phyloP scores from a whole-genome alignment of 2,329 filamentous ascomycete genomes.

The Magnaporthiopsis poae region DNA sequence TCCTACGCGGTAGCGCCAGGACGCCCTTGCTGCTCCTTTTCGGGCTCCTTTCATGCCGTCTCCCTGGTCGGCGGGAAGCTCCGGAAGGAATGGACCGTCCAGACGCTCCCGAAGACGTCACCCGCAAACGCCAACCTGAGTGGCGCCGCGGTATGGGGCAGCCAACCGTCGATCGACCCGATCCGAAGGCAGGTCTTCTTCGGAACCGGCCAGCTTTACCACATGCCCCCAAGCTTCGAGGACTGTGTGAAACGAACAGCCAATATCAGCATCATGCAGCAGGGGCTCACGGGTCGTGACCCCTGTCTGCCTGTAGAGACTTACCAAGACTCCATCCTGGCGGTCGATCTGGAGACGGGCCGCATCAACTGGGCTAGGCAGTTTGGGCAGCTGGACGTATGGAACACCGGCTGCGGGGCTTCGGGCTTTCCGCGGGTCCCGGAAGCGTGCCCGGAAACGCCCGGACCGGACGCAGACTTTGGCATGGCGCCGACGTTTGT shows the following conservation, averaged over 20 bases:
- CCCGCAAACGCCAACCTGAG: slow-evolving; percentile 12
- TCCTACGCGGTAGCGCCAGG: slow-evolving; percentile 11
- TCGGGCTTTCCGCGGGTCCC: slow-evolving; percentile 7
- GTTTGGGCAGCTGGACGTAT: slow-evolving; percentile 16
- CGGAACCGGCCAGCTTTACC: slow-evolving; percentile 23
- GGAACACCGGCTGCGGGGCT: slow-evolving; percentile 13
- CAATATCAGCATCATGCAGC: slow-evolving; percentile 4
- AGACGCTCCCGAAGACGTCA: slow-evolving; percentile 9
- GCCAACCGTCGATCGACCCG: slow-evolving; percentile 22
- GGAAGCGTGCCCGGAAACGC: slow-evolving; percentile 10
- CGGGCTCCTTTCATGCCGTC: slow-evolving; percentile 18
- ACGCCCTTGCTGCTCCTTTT: slow-evolving; percentile 23
- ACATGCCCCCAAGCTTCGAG: slow-evolving; percentile 13
- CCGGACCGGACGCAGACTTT: slow-evolving; percentile 16
- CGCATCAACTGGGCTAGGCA: slow-evolving; percentile 19
- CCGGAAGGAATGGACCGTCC: slow-evolving; percentile 15
- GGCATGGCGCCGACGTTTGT: slow-evolving; percentile 22
- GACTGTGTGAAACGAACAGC: slow-evolving; percentile 16
- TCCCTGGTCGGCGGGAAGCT: slow-evolving; percentile 15
- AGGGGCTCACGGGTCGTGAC: slow-evolving; percentile 10
- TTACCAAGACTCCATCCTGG: slow-evolving; percentile 20
- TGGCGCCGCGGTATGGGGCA: slow-evolving; percentile 22
- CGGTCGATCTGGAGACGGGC: slow-evolving; percentile 17
- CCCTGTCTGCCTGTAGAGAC: slow-evolving; percentile 16
- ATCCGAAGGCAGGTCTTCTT: slow-evolving; percentile 19